phyloP scores from a whole-genome alignment of 2,329 filamentous ascomycete species.

The Lasiodiplodia hormozganensis region DNA sequence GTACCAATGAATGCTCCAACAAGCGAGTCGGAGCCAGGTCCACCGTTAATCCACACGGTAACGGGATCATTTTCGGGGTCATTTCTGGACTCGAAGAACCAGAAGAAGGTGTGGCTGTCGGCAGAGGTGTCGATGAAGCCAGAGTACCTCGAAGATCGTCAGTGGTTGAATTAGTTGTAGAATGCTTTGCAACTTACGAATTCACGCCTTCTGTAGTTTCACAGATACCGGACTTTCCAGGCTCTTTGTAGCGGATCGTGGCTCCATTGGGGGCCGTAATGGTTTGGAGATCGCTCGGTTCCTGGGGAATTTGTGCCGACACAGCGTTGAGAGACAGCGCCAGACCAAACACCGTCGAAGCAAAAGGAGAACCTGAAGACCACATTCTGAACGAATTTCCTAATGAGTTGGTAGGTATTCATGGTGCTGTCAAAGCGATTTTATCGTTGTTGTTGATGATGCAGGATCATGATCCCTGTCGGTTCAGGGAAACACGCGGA shows the following conservation, averaged over 20 bases:
- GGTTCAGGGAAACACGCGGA: not conserved
- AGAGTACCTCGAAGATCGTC: constrained; percentile 2
- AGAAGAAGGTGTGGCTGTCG: constrained; percentile 62
- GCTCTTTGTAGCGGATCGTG: constrained; percentile 54
- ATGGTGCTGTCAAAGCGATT: not conserved
- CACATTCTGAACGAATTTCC: not conserved
- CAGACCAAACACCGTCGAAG: not conserved
- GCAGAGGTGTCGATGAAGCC: constrained; percentile 24
- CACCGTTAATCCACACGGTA: constrained; percentile 56
- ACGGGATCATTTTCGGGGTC: constrained; percentile 63
- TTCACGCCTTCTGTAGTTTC: constrained; percentile 46
- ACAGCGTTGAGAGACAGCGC: not conserved
- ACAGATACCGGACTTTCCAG: constrained; percentile 54
- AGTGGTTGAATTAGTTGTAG: not conserved
- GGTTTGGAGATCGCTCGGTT: constrained; percentile 45
- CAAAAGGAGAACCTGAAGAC: not conserved
- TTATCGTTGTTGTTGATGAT: not conserved
- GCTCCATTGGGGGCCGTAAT: constrained; percentile 49
- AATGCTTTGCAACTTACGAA: constrained; percentile 35
- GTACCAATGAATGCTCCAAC: constrained; percentile 23
- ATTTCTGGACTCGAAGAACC: constrained; percentile 68
- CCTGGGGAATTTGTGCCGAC: constrained; percentile 41
- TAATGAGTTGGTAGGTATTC: not conserved
- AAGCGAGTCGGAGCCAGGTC: constrained; percentile 20
- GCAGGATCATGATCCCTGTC: not conserved